phyloP scores from a whole-genome alignment of 129 eudicot genomes.

The Smallanthus sonchifolius region DNA sequence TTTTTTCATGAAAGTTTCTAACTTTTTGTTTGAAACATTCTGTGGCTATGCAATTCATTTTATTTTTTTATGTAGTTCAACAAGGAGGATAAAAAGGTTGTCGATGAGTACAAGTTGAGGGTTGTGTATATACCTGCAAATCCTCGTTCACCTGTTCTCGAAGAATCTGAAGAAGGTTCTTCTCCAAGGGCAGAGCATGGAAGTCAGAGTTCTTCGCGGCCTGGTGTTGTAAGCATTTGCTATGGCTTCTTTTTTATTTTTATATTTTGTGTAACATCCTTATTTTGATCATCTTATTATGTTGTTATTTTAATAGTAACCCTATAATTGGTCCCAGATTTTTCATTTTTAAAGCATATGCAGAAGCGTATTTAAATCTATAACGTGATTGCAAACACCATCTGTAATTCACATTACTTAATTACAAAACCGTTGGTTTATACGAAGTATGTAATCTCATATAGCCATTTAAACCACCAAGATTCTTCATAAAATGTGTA shows the following conservation, averaged over 20 bases:
- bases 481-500: too few relatives aligned
- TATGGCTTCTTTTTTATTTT: not conserved
- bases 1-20: not conserved
- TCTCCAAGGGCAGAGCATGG: constrained; percentile 68
- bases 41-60: not conserved
- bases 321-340: too few relatives aligned
- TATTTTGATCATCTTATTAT: not conserved
- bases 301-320: not conserved
- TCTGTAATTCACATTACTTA: too few relatives aligned
- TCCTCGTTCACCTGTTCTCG: constrained; percentile 97
- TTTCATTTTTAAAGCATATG: too few relatives aligned
- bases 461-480: too few relatives aligned
- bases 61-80: constrained; percentile 51
- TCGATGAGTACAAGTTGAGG: constrained; percentile 79
- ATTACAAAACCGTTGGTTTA: too few relatives aligned
- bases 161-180: constrained; percentile 89
- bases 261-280: not conserved
- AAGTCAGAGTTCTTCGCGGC: constrained; percentile 45
- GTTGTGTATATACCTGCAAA: constrained; percentile 82
- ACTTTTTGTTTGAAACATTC: not conserved
- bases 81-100: constrained; percentile 64
- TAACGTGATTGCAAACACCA: too few relatives aligned
- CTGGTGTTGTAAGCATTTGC: constrained; percentile 57
- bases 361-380: too few relatives aligned
- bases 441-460: too few relatives aligned